Base-by-base conservation (phyloP, 176 grass and related monocot genomes). In the Aegilops sharonensis region DNA sequence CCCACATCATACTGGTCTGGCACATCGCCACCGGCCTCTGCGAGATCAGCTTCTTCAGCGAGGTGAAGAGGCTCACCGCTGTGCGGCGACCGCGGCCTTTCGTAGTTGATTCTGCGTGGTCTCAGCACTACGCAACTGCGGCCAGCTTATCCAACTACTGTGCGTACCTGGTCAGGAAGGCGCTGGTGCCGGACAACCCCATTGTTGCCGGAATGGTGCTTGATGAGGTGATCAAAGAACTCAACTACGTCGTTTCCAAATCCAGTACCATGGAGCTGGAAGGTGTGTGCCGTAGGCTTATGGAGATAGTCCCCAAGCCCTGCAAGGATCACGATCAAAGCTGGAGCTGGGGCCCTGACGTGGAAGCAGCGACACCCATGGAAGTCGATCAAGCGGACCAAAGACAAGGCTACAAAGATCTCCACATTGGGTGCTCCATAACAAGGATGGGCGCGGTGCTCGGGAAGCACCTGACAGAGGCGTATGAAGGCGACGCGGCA, bases 141-240 rank as follows among this genome's bases (percentile, higher is more conserved):
- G 75, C 10, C n/a, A 78, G 21, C 48, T 42, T 85, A 57, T 85
- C 84, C 47, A 85, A 85, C 75, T 85, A 85, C 30, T 85, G 84
- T 15, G 32, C 45, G 0, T 78, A 85, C 12, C 43, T 81, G 15
- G 17, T 68, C 9, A 50, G 10, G 9, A 21, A 13, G 79, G 14
- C 79, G 13, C 64, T 68, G 42, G 64, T 81, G 27, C 64, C 27
- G 10, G 79, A 81, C 3, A 42, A 42, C 39, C 39, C 39, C 39
- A 42, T 42, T 42, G 39, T 42, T 42, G 83, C 42, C 15, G 0
- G 0, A 0, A 85, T 12, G 20, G 60, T 85, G 18, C 14, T 69
- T 4, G 0, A 1, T 1, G 64, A 78, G 75, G 84, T 79, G 17
- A 0, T 2, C 5, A 0, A 0, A 6, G 84, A 85, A 11, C 57